Conservation (phyloP, 169 alveolate species). For the Plasmodium reichenowi region DNA sequence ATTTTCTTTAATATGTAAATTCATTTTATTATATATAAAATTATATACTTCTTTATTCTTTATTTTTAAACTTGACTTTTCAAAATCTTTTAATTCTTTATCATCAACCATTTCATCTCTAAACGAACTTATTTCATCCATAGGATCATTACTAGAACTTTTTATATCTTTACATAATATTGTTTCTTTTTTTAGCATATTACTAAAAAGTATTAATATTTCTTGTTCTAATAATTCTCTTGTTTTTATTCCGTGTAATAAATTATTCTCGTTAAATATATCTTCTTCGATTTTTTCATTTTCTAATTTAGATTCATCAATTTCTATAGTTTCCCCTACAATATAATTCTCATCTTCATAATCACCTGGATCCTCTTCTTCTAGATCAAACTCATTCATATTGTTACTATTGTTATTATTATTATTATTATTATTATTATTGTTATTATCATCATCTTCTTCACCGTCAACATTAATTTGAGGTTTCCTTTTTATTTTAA, state of each 20-base stretch:
- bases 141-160: background rate
- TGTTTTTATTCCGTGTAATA: slow-evolving; percentile 41
- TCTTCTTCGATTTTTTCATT: slow-evolving; percentile 40
- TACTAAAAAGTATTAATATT: slow-evolving; percentile 36
- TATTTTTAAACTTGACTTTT: slow-evolving; percentile 24
- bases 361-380: slow-evolving; percentile 16
- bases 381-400: background rate
- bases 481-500: background rate
- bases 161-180: slow-evolving; percentile 30
- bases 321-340: slow-evolving; percentile 22
- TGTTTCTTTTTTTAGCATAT: slow-evolving; percentile 57
- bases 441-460: background rate
- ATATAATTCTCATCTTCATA: slow-evolving; percentile 7
- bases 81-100: background rate
- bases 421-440: too few species aligned
- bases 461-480: slow-evolving; percentile 14
- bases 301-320: background rate
- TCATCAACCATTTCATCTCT: slow-evolving; percentile 6
- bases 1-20: slow-evolving; percentile 1
- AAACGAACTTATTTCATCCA: background rate
- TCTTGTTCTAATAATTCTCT: slow-evolving; percentile 60
- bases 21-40: slow-evolving; percentile 48
- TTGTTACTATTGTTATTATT: too few species aligned
- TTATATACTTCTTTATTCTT: slow-evolving; percentile 41
- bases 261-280: slow-evolving; percentile 45